Percentiles rank a stretch among this genome's conserved stretches.
Evolutionary conservation across 2,329 filamentous ascomycete genomes (phyloP).

Genomic region (Cladosporium sp.): DNA sequence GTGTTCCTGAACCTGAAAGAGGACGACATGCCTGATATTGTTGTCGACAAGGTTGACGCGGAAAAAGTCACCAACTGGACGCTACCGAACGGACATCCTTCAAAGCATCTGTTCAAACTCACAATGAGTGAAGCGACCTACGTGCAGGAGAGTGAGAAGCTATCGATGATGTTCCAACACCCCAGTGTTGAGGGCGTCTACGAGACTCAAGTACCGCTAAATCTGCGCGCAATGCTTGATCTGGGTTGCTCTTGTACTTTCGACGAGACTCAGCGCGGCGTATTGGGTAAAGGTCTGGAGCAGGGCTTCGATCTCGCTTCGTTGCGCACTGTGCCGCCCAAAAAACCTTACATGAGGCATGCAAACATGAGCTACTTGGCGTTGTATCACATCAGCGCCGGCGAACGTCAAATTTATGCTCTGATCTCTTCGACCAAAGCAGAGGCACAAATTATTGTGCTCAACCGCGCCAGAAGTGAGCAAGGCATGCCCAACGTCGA

Average conservation of each 20-base stretch:
- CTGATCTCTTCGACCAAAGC: conserved; percentile 79
- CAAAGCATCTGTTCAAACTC: conserved; percentile 89
- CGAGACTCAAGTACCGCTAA: conserved; percentile 85
- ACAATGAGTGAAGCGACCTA: conserved; percentile 86
- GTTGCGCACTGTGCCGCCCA: conserved; percentile 63
- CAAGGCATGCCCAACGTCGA: conserved; percentile 87
- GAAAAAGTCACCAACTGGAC: conserved; percentile 93
- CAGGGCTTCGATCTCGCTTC: conserved; percentile 84
- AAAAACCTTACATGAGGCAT: conserved; percentile 71
- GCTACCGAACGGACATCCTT: conserved; percentile 90
- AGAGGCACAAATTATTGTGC: conserved; percentile 81
- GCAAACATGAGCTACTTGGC: conserved; percentile 75
- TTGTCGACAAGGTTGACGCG: conserved; percentile 77
- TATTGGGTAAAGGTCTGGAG: conserved; percentile 87
- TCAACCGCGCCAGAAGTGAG: conserved; percentile 74
- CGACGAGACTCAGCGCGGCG: conserved; percentile 83
- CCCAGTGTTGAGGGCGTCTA: conserved; percentile 96
- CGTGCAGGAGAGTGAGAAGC: conserved; percentile 76
- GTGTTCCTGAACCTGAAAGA: conserved; percentile 89
- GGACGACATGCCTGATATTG: conserved; percentile 81
- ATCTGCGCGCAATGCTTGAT: conserved; percentile 79
- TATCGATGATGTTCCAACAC: conserved; percentile 81
- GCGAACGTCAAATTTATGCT: conserved; percentile 89
- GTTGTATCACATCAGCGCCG: conserved; percentile 85
- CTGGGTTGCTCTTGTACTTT: conserved; percentile 90